Percentiles rank a stretch among this genome's conserved stretches.
Evolutionary conservation across 129 eudicot genomes (phyloP).

Genomic region (Artemisia argyi): DNA sequence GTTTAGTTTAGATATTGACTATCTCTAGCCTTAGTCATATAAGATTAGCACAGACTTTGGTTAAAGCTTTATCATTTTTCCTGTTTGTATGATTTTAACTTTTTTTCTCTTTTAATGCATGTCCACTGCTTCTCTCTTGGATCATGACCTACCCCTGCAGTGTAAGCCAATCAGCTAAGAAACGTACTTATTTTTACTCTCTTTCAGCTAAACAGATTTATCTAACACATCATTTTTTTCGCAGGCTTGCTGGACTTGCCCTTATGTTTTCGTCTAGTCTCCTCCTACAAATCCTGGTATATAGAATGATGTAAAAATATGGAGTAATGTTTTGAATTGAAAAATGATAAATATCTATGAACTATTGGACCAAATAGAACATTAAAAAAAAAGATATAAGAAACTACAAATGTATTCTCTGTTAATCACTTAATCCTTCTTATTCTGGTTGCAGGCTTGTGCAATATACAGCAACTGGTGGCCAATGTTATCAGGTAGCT

Average conservation of each 20-base stretch:
- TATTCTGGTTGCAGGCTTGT: constrained; percentile 72
- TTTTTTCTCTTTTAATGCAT: constrained; percentile 27
- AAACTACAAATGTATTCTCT: constrained; percentile 11
- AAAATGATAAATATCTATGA: no score
- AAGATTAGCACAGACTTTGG: constrained; percentile 4
- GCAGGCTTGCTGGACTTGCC: constrained; percentile 97
- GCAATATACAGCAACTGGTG: constrained; percentile 91
- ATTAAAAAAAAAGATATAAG: not conserved
- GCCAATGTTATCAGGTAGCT: constrained; percentile 96
- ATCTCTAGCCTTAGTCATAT: no score
- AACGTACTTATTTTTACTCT: not conserved
- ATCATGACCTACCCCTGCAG: constrained; percentile 32
- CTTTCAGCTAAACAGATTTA: constrained; percentile 8
- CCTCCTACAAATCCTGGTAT: constrained; percentile 76
- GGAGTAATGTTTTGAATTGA: no score
- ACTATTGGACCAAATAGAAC: constrained; percentile 1
- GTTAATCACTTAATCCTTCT: not conserved
- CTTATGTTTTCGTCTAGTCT: constrained; percentile 94
- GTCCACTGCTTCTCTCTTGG: constrained; percentile 28
- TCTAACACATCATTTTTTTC: not conserved
- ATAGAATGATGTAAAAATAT: no score
- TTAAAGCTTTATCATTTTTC: constrained; percentile 16
- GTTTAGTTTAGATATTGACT: no score
- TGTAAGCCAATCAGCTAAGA: constrained; percentile 28
- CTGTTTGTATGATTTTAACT: constrained; percentile 19